Percentiles rank a stretch among this genome's conserved stretches.
Conservation (phyloP, 768 basidiomycete genomes). For the Pleurotus platypus region DNA sequence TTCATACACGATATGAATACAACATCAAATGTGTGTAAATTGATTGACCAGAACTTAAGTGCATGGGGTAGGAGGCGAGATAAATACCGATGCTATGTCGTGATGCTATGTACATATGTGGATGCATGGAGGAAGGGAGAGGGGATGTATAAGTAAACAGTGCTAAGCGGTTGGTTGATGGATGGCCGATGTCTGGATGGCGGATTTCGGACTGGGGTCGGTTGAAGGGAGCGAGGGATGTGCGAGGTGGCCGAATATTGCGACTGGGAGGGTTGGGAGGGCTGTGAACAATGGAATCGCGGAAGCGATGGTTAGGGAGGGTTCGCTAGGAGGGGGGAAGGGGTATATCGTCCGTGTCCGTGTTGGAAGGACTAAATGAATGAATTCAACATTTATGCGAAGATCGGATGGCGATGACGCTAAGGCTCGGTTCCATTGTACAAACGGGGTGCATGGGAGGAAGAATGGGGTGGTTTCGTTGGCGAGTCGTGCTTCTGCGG, state of each 20-base stretch:
- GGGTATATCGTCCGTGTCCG: constrained; percentile 1
- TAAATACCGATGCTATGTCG: constrained; percentile 5
- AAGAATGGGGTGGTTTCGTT: too few species aligned
- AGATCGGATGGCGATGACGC: too few species aligned
- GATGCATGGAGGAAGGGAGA: background rate
- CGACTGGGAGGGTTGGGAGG: background rate
- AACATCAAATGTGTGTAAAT: background rate
- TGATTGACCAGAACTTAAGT: background rate
- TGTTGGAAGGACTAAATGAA: too few species aligned
- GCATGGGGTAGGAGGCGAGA: background rate
- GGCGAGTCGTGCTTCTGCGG: too few species aligned
- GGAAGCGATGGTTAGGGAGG: background rate
- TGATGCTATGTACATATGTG: constrained; percentile 8
- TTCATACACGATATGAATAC: background rate
- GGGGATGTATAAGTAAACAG: background rate
- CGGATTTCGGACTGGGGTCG: too few species aligned
- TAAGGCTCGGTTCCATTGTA: too few species aligned
- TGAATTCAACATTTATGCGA: too few species aligned
- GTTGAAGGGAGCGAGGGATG: background rate
- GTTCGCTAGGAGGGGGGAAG: background rate
- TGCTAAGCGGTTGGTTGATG: background rate
- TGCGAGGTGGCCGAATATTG: background rate
- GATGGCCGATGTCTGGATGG: too few species aligned
- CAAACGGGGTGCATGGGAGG: too few species aligned
- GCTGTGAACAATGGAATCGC: background rate